Evolutionary conservation across 2,329 filamentous ascomycete genomes (phyloP).

Genomic region (Ascochyta koolunga): DNA sequence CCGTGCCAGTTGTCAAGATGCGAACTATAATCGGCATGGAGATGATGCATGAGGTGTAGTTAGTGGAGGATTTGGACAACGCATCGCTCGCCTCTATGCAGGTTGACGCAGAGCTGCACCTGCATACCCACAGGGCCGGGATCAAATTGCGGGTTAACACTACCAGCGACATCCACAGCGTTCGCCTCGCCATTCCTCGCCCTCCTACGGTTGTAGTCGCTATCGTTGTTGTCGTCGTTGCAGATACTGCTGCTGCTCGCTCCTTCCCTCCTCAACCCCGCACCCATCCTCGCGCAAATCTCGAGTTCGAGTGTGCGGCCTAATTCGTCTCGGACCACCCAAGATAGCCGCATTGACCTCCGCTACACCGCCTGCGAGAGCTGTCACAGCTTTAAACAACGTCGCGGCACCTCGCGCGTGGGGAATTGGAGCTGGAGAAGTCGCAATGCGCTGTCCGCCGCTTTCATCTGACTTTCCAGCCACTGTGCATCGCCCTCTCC

Average conservation of each 20-base stretch:
- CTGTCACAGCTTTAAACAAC: conserved; percentile 31
- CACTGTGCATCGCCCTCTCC: conserved; percentile 36
- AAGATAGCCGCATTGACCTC: conserved; percentile 47
- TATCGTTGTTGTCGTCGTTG: conserved; percentile 16
- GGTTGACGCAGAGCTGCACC: conserved; percentile 50
- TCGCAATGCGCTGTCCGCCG: conserved; percentile 49
- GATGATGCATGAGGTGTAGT: conserved; percentile 39
- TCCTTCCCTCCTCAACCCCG: conserved; percentile 8
- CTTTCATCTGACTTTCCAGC: conserved; percentile 40
- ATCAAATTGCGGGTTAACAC: conserved; percentile 42
- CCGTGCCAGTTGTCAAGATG: conserved; percentile 48
- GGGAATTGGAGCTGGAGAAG: conserved; percentile 36
- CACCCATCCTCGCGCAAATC: conserved; percentile 24
- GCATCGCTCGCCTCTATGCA: conserved; percentile 46
- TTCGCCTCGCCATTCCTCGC: conserved; percentile 36
- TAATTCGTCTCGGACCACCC: conserved; percentile 35
- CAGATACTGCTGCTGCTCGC: conserved; percentile 9
- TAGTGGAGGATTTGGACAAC: conserved; percentile 43
- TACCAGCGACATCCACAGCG: conserved; percentile 34
- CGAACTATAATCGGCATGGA: conserved; percentile 34
- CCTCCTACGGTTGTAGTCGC: conserved; percentile 22
- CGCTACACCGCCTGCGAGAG: conserved; percentile 47
- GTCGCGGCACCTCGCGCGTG: conserved; percentile 40
- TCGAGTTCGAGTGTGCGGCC: conserved; percentile 28
- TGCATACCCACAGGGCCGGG: conserved; percentile 42